Conservation (phyloP, 768 basidiomycete genomes). For the Hericium alpestre region DNA sequence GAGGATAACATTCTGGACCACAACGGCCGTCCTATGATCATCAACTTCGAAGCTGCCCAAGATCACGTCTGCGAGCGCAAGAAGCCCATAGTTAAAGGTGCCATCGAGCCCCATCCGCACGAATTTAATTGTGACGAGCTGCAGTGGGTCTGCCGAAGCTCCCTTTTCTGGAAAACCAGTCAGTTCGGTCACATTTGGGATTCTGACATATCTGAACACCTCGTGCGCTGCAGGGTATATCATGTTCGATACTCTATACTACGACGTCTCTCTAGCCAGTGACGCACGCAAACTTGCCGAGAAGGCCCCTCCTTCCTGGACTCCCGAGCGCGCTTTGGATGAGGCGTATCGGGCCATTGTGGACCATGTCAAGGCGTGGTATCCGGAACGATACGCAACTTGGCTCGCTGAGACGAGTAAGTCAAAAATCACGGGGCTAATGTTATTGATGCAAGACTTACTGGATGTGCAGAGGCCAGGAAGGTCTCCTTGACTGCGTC, state of each 20-base stretch:
- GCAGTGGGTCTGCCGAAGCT: neutral
- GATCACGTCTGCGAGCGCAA: neutral
- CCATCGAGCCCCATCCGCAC: neutral
- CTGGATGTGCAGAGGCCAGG: too few species aligned
- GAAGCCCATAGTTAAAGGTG: neutral
- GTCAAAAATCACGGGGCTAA: too few species aligned
- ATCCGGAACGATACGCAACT: neutral
- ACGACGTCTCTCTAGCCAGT: neutral
- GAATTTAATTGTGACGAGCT: neutral
- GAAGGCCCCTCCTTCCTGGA: neutral
- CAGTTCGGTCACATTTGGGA: neutral
- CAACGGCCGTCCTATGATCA: neutral
- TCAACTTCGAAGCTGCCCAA: neutral
- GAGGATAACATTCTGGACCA: neutral
- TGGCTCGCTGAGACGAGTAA: neutral
- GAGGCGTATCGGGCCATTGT: neutral
- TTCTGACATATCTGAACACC: neutral
- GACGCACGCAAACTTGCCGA: neutral
- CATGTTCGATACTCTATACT: neutral
- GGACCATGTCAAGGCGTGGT: conserved; percentile 26
- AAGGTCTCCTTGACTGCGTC: too few species aligned
- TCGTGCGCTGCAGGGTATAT: neutral
- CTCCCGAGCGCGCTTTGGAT: neutral
- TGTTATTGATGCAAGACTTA: too few species aligned
- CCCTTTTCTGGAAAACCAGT: neutral